Base-by-base conservation (phyloP, 345 rosid genomes). In the Gossypium raimondii region DNA sequence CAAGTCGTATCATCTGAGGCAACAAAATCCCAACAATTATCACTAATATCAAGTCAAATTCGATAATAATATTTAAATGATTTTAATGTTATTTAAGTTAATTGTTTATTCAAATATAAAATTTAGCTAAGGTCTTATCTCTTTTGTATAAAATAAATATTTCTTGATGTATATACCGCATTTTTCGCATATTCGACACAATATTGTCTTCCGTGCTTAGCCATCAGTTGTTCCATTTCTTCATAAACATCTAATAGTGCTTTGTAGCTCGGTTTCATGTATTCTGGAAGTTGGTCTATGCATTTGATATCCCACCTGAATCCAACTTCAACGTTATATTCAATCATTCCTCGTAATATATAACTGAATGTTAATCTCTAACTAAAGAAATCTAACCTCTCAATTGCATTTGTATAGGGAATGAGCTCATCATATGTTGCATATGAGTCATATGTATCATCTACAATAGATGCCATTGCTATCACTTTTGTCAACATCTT, bases 391-490 rank as follows among this genome's bases (percentile, higher is more conserved):
- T 14, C 22, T 34, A 1, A 79, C 85, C 82, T 83, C 0, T 81
- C 73, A 44, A 83, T 16, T 9, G 81, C 85, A 4, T 51, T 6
- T 0, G 75, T 75, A 44, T 77, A 79, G 45, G 70, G 72, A n/a
- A 74, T 60, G 34, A 83, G 74, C 53, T 84, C 87, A 17, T 86
- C 81, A 27, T 47, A 16, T 17, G 80, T 84, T 2, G 78, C 88
- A 55, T 79, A 79, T 1, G 44, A 79, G 65, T 85, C 84, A 34
- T 62, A 84, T 2, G 67, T 74, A 63, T 79, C 80, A 11, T 85
- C 78, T 0, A 81, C 50, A 17, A 83, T 27, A 0, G 80, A 61
- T 8, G 55, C 2, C 44, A 78, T 24, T 3, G 71, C 78, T 18
- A 72, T 67, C 0, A 81, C 74, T 81, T 79, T 79, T 59, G 84